Base-by-base conservation (phyloP, 345 rosid genomes). In the Gossypium longicalyx region DNA sequence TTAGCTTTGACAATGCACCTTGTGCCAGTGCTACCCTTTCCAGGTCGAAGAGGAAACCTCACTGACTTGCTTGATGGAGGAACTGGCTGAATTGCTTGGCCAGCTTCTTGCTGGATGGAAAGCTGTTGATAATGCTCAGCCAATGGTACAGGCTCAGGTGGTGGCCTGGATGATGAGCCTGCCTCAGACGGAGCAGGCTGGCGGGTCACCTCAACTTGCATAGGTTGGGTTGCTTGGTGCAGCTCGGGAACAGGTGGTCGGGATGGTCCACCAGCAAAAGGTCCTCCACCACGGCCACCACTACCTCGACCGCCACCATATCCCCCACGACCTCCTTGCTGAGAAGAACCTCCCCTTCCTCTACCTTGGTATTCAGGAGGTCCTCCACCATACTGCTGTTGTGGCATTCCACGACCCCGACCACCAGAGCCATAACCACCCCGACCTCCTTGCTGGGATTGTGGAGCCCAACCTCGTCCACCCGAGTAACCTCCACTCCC, bases 1-100 rank as follows among this genome's bases (percentile, higher is more conserved):
- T 94, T 94, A n/a, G 98, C 98, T 84, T 94, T 94, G 8, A 94
- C 94, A 12, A 91, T 86, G 75, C 98, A 94, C 61, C 66, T 88
- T 23, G 2, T 80, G 13, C 98, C 97, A 49, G 59, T 52, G 51
- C 59, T 80, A 61, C 98, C 98, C 80, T 78, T 89, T 19, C 96
- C 97, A 72, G 98, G 98, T 53, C 97, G 84, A 78, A 82, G 85
- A 7, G 98, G 98, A 80, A 93, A 93, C 79, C 89, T 85, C 70
- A 87, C 71, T 6, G 96, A 87, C 80, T 91, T 91, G 75, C 94
- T 90, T 13, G 97, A 93, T 2, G 89, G 76, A 12, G 97, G 94
- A 7, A 63, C 58, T 59, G 88, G 86, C 77, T 91, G 98, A 71
- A 84, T 80, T 44, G 81, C 87, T 79, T 86, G 95, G 79, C 89